These are phyloP conservation scores for Allium fistulosum DNA, from an alignment of 106 monocot species.

Conservation along the genomic window DNA sequence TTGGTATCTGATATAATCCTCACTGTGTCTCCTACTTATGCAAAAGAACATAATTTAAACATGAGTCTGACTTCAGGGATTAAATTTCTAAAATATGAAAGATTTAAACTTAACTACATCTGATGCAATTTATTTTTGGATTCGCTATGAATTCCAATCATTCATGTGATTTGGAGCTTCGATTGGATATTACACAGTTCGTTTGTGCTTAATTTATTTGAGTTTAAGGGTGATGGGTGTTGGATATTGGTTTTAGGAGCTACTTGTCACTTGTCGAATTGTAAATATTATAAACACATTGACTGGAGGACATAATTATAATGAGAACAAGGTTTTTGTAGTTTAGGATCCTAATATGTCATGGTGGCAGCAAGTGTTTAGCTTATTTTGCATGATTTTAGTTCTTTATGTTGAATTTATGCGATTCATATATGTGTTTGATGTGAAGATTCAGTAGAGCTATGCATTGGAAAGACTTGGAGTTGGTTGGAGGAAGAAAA, in stretches of 20 bases:
- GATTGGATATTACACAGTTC: conserved; percentile 4
- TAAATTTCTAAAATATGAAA: conserved; percentile 2
- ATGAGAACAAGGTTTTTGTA: conserved; percentile 2
- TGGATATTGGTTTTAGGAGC: conserved; percentile 13
- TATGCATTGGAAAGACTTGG: too few relatives aligned
- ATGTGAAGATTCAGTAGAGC: too few relatives aligned
- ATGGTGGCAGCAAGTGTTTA: background rate
- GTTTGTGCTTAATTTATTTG: conserved; percentile 1
- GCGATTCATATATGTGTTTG: too few relatives aligned
- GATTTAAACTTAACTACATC: background rate
- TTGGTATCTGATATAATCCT: too few relatives aligned
- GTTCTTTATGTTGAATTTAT: too few relatives aligned
- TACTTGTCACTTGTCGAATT: conserved; percentile 3
- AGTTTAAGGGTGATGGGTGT: conserved; percentile 9
- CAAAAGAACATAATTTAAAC: background rate
- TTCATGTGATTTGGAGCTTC: background rate
- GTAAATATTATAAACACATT: background rate
- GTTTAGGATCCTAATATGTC: background rate
- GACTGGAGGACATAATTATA: background rate
- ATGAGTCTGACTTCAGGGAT: background rate
- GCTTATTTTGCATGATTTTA: background rate
- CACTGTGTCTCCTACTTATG: too few relatives aligned
- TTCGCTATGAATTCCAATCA: background rate
- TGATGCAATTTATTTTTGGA: background rate
- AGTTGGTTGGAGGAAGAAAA: too few relatives aligned